Conservation (phyloP, 2,329 filamentous ascomycete species). For the Davidsoniella eucalypti region DNA sequence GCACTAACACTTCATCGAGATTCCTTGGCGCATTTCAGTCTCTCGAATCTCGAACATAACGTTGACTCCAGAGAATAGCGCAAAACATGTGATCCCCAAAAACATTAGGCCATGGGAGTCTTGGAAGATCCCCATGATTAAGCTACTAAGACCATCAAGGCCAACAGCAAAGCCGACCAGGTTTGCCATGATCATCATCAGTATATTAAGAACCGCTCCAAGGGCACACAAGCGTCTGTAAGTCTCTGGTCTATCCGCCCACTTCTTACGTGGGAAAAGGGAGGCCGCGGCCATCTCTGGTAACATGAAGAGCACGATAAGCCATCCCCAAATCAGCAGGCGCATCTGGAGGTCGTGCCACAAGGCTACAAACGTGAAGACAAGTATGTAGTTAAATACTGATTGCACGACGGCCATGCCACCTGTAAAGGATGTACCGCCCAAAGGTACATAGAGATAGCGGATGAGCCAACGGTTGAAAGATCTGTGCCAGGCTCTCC, state of each 20-base stretch:
- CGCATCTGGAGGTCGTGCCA: conserved; percentile 95
- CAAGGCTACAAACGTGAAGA: conserved; percentile 92
- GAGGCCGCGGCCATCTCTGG: conserved; percentile 62
- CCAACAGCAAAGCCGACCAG: conserved; percentile 90
- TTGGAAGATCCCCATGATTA: conserved; percentile 58
- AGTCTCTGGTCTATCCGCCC: conserved; percentile 48
- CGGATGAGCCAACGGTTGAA: conserved; percentile 91
- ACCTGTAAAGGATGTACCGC: conserved; percentile 43
- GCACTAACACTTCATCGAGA: conserved; percentile 61
- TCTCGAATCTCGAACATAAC: conserved; percentile 95
- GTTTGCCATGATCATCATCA: conserved; percentile 95
- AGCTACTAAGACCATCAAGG: conserved; percentile 64
- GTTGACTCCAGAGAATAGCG: conserved; percentile 71
- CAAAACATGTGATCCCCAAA: conserved; percentile 50
- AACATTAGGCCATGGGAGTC: conserved; percentile 61
- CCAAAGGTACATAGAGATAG: conserved; percentile 86
- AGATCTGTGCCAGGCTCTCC: conserved; percentile 88
- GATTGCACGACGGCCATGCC: conserved; percentile 35
- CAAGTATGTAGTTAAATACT: conserved; percentile 59
- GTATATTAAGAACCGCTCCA: conserved; percentile 65
- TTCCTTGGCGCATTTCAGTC: conserved; percentile 63
- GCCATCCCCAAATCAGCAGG: conserved; percentile 90
- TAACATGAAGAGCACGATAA: conserved; percentile 83
- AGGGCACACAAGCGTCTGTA: conserved; percentile 70
- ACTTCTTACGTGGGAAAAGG: conserved; percentile 58